These are phyloP conservation scores for Chrysopogon serrulatus DNA, from an alignment of 176 grass and related monocot genomes.

Conservation along the genomic window DNA sequence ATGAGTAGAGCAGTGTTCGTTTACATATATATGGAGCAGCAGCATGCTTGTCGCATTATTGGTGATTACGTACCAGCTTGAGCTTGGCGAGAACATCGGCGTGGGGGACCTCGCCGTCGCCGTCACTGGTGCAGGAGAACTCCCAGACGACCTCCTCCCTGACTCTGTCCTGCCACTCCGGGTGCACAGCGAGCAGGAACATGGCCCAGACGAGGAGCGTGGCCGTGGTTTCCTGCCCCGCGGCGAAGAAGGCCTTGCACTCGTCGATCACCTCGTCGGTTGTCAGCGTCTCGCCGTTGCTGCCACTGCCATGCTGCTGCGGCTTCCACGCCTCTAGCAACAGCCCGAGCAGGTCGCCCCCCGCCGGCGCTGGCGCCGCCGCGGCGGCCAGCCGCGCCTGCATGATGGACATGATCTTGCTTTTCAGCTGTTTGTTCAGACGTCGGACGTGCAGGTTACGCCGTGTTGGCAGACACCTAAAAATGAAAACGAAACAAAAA, in stretches of 20 bases:
- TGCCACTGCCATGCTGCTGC: neutral
- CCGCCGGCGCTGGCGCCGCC: neutral
- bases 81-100: slow-evolving; percentile 17
- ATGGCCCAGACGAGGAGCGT: slow-evolving; percentile 33
- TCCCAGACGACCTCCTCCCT: slow-evolving; percentile 35
- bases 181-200: slow-evolving; percentile 39
- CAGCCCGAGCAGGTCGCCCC: slow-evolving; percentile 38
- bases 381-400: neutral
- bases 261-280: slow-evolving; percentile 48
- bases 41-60: neutral
- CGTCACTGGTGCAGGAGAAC: neutral
- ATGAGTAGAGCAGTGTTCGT: neutral
- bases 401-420: slow-evolving; percentile 24
- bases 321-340: slow-evolving; percentile 8
- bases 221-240: slow-evolving; percentile 40
- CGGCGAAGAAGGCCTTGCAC: slow-evolving; percentile 48
- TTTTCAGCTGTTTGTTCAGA: slow-evolving; percentile 17
- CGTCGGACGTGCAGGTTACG: neutral
- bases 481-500: no score
- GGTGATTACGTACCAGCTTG: neutral
- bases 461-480: slow-evolving; percentile 32
- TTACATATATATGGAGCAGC: neutral
- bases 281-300: neutral
- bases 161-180: slow-evolving; percentile 37
- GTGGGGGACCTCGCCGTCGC: neutral